Evolutionary conservation across 2,329 filamentous ascomycete genomes (phyloP).

Genomic region (Fusarium sp.): DNA sequence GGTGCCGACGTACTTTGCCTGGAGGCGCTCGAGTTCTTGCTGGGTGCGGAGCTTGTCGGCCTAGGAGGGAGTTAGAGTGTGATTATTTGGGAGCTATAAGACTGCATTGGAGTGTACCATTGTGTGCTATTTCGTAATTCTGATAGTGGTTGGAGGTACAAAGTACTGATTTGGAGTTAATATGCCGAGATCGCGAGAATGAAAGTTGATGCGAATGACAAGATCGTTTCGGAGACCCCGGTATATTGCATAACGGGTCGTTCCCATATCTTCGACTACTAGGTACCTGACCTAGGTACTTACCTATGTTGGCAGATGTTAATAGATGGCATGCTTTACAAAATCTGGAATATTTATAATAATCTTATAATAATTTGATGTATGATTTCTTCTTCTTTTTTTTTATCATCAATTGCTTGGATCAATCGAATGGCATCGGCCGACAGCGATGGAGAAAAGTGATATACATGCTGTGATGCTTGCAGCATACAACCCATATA

Average conservation of each 20-base stretch:
- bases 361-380: too few species aligned
- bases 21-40: constrained; percentile 96
- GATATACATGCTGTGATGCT: too few species aligned
- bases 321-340: too few species aligned
- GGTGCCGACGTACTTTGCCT: constrained; percentile 94
- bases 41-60: constrained; percentile 98
- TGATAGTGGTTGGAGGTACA: background rate
- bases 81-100: background rate
- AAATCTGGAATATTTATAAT: too few species aligned
- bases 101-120: constrained; percentile 38
- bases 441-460: too few species aligned
- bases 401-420: too few species aligned
- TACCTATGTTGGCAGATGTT: too few species aligned
- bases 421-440: too few species aligned
- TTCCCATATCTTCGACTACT: background rate
- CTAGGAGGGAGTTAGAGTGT: constrained; percentile 52
- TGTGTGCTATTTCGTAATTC: constrained; percentile 2
- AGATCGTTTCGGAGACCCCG: constrained; percentile 16
- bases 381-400: too few species aligned
- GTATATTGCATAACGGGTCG: constrained; percentile 20
- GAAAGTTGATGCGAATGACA: constrained; percentile 20
- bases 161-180: background rate
- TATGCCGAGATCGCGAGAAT: constrained; percentile 9
- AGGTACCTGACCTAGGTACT: too few species aligned
- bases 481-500: too few species aligned